Conservation (phyloP, 2,329 filamentous ascomycete genomes). For the Metarhizium album region DNA sequence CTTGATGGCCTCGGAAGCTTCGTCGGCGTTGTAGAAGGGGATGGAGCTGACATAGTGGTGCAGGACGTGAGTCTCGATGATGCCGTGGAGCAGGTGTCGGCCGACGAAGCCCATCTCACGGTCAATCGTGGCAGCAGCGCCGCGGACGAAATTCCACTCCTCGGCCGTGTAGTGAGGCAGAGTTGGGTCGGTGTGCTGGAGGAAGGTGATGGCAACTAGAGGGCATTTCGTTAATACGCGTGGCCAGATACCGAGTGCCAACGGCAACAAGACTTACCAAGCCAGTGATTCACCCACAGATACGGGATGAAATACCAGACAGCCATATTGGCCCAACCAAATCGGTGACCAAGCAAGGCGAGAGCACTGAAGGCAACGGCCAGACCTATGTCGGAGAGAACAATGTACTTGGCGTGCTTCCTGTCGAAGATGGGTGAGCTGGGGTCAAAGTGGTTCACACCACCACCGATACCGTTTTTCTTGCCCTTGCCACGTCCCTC, state of each 20-base stretch:
- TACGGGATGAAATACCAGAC: slow-evolving; percentile 96
- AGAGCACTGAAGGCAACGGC: slow-evolving; percentile 51
- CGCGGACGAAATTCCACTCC: slow-evolving; percentile 87
- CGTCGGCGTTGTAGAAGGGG: slow-evolving; percentile 92
- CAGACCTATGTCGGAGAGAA: slow-evolving; percentile 77
- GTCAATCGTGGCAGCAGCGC: slow-evolving; percentile 90
- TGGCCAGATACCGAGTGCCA: not conserved
- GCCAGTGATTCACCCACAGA: slow-evolving; percentile 98
- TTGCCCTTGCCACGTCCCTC: slow-evolving; percentile 94
- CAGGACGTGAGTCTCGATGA: slow-evolving; percentile 94
- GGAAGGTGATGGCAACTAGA: slow-evolving; percentile 90
- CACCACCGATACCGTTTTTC: slow-evolving; percentile 65
- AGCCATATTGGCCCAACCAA: slow-evolving; percentile 74
- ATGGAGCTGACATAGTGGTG: slow-evolving; percentile 97
- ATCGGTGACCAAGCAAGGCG: slow-evolving; percentile 60
- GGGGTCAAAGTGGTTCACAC: slow-evolving; percentile 94
- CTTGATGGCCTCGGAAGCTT: slow-evolving; percentile 90
- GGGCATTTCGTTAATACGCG: slow-evolving; percentile 17
- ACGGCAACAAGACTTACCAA: slow-evolving; percentile 57
- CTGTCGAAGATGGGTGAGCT: slow-evolving; percentile 82
- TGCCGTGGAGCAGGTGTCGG: slow-evolving; percentile 82
- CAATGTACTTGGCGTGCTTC: slow-evolving; percentile 79
- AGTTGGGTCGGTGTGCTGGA: slow-evolving; percentile 92
- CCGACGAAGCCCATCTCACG: slow-evolving; percentile 96
- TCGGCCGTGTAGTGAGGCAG: slow-evolving; percentile 84